phyloP scores from a whole-genome alignment of 1,284 basidiomycete species.

The Trametes sp. region DNA sequence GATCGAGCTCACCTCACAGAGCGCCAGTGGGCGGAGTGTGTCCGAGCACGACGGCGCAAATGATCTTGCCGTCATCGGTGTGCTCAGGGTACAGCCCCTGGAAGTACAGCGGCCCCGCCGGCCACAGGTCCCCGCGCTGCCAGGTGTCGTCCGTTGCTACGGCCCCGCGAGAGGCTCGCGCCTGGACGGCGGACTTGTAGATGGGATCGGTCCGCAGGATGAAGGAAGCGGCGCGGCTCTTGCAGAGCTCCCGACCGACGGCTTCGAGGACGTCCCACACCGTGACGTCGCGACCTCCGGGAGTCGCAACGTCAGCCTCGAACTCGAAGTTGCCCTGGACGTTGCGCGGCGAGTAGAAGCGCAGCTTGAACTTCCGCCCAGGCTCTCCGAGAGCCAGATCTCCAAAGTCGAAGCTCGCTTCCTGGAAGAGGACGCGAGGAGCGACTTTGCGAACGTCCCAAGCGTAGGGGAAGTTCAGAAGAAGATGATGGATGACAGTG shows the following conservation, averaged over 20 bases:
- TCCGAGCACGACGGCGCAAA: background rate
- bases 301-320: background rate
- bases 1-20: background rate
- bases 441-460: background rate
- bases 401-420: background rate
- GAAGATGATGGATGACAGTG: background rate
- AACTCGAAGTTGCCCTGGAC: background rate
- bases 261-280: background rate
- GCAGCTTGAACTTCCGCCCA: background rate
- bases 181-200: background rate
- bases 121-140: constrained; percentile 6
- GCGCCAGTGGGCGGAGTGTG: background rate
- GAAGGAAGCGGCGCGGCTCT: background rate
- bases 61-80: background rate
- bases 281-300: background rate
- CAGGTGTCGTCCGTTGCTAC: background rate
- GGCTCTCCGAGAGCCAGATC: background rate
- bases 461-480: background rate
- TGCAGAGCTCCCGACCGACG: background rate
- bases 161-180: background rate
- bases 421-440: no score
- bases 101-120: background rate
- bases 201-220: background rate
- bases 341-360: background rate
- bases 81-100: background rate